These are phyloP conservation scores for Agrocybe praecox DNA, from an alignment of 768 basidiomycete genomes.

Conservation along the genomic window DNA sequence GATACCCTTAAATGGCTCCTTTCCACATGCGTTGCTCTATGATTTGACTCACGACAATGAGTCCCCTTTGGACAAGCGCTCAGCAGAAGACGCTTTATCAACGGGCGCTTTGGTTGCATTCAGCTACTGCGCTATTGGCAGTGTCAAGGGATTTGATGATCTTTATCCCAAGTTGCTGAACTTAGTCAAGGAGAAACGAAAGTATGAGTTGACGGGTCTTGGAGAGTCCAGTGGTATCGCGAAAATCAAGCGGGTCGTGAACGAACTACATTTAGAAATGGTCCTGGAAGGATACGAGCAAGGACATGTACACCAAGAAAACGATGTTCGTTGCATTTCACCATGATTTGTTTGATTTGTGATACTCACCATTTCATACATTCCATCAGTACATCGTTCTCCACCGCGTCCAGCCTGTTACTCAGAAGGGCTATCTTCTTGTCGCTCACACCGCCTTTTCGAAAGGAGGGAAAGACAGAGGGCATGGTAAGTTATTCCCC, in stretches of 20 bases:
- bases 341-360: neutral
- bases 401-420: slow-evolving; percentile 87
- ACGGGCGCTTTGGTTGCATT: slow-evolving; percentile 94
- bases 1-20: slow-evolving; percentile 80
- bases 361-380: neutral
- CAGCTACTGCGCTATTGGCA: slow-evolving; percentile 85
- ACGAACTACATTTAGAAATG: slow-evolving; percentile 92
- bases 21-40: slow-evolving; percentile 92
- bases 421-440: slow-evolving; percentile 90
- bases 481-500: slow-evolving; percentile 58
- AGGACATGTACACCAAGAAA: slow-evolving; percentile 97
- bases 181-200: slow-evolving; percentile 81
- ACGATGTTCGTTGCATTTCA: slow-evolving; percentile 63
- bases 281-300: slow-evolving; percentile 84
- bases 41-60: slow-evolving; percentile 99
- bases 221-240: slow-evolving; percentile 59
- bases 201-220: slow-evolving; percentile 71
- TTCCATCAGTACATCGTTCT: slow-evolving; percentile 82
- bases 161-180: slow-evolving; percentile 94
- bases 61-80: slow-evolving; percentile 85
- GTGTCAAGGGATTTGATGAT: slow-evolving; percentile 97
- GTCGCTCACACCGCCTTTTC: slow-evolving; percentile 91
- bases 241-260: slow-evolving; percentile 70
- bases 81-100: slow-evolving; percentile 93
- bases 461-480: slow-evolving; percentile 81